phyloP scores from a whole-genome alignment of 2,329 filamentous ascomycete genomes.

The Pseudohalonectria lignicola region DNA sequence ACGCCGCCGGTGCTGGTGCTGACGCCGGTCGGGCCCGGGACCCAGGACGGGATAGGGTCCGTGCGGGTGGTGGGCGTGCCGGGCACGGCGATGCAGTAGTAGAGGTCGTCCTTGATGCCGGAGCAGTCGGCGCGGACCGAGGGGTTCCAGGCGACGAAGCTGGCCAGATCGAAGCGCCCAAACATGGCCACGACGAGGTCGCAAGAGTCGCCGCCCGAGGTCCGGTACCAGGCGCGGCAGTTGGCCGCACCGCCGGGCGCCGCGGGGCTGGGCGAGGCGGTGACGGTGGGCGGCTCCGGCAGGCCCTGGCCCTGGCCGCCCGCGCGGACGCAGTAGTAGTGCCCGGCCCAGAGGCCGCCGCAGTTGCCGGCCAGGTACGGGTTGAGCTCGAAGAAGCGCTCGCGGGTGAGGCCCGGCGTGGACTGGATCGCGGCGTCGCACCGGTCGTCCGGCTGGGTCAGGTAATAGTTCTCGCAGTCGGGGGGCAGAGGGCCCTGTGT shows the following conservation, averaged over 20 bases:
- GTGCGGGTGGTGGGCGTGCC: conserved; percentile 3
- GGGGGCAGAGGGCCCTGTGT: conserved; percentile 1
- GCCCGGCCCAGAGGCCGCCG: neutral
- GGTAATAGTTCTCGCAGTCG: conserved; percentile 1
- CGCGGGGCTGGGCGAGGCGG: no score
- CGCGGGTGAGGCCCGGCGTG: neutral
- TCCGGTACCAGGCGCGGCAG: neutral
- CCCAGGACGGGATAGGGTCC: neutral
- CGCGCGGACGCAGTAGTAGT: neutral
- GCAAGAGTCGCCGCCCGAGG: neutral
- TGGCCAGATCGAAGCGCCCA: neutral
- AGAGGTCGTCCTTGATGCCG: neutral
- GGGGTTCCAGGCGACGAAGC: conserved; percentile 1
- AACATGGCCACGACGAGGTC: conserved; percentile 1
- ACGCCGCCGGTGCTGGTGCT: neutral
- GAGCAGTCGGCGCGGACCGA: no score
- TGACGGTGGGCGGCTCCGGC: neutral
- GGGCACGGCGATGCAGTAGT: conserved; percentile 1
- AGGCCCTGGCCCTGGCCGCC: no score
- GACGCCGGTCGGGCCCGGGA: no score
- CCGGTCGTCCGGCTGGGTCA: neutral
- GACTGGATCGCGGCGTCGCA: neutral
- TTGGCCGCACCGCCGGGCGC: neutral
- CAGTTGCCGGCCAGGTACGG: neutral
- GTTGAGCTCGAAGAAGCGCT: neutral